Evolutionary conservation across 805 yeast species (phyloP), one percentile per base, ranked within the genome.

Genomic region (Saccharomycopsis olivae): DNA sequence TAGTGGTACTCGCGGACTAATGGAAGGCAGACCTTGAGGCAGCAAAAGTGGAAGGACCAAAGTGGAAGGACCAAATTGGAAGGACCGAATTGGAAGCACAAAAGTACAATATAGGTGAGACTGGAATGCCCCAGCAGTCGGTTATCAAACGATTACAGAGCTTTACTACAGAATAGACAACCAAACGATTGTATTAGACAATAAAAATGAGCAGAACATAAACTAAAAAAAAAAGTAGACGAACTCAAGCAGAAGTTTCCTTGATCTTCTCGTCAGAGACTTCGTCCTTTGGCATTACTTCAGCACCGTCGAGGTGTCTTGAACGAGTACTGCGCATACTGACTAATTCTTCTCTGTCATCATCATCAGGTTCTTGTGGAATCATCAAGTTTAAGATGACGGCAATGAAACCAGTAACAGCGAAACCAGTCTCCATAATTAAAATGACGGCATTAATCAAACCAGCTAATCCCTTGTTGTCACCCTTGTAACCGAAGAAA

Each of bases 351-450:
- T 47, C 52, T 3, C 45, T 50, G 24, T 54, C 58, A 16, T 55
- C 61, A 33, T 70, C 74, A 47, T 68, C 75, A 39, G 61, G 51
- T 33, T 75, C 74, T 50, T 73, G 78, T 15, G 84, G 83, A 41
- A 80, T 58, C n/a, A 73, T 30, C 46, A 77, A 58, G 59, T 81
- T 79, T 40, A 78, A 60, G 30, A 79, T 56, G 9, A 79, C 66
- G 1, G 77, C 84, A 28, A 77, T 53, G 46, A 81, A 61, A 11
- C 86, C 89, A 32, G 80, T 69, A 21, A 80, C 62, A 16, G 88
- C 84, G 53, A 75, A 79, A 13, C 85, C 79, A 3, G 85, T 75
- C 54, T 78, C 82, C 74, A 78, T 70, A 35, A 81, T 77, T 42
- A 81, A 66, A 18, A 69, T 65, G 41, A 81, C 74, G 34, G 88